Conservation (phyloP, 129 eudicot species). For the Ambrosia trifida region DNA sequence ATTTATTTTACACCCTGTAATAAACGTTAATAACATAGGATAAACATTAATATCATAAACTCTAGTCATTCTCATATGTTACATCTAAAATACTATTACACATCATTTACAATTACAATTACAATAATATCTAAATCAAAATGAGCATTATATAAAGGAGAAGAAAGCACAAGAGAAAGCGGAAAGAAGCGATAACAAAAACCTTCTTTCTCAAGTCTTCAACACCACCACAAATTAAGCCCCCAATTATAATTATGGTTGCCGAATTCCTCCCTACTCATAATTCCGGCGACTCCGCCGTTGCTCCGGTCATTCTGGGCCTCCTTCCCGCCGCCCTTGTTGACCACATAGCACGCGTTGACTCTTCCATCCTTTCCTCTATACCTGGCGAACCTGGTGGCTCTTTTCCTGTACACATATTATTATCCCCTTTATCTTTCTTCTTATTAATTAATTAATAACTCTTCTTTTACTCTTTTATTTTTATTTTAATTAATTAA, state of each 20-base stretch:
- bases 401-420: constrained; percentile 71
- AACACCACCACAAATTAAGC: too few relatives aligned
- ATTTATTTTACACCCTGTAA: too few relatives aligned
- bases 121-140: too few relatives aligned
- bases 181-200: constrained; percentile 26
- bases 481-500: not conserved
- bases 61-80: too few relatives aligned
- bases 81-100: not conserved
- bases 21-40: too few relatives aligned
- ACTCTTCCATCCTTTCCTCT: constrained; percentile 67
- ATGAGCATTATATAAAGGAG: constrained; percentile 25
- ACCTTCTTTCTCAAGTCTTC: constrained; percentile 10
- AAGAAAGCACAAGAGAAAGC: not conserved
- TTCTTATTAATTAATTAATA: too few relatives aligned
- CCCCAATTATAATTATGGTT: too few relatives aligned
- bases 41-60: too few relatives aligned
- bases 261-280: constrained; percentile 38
- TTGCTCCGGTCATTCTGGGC: constrained; percentile 64
- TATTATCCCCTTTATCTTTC: not conserved
- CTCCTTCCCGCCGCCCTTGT: constrained; percentile 91
- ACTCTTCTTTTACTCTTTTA: not conserved
- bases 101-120: not conserved
- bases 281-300: constrained; percentile 23
- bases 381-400: constrained; percentile 96
- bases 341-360: constrained; percentile 87